Evolutionary conservation across 179 eudicot species (phyloP).

Genomic region (Beta macrorhiza): DNA sequence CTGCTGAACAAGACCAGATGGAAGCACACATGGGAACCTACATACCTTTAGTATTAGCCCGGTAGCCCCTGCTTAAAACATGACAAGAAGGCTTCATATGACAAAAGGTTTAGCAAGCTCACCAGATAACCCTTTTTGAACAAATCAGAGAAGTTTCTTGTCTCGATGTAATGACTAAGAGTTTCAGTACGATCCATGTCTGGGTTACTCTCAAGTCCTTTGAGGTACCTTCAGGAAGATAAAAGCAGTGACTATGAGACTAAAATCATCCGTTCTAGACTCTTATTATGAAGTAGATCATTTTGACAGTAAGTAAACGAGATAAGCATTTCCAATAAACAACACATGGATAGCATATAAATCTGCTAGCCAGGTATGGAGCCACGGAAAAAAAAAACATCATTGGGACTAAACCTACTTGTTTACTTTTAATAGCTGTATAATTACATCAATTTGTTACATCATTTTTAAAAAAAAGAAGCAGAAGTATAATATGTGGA

Average conservation of each 20-base stretch:
- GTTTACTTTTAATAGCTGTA: background rate
- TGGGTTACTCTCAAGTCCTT: slow-evolving; percentile 62
- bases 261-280: background rate
- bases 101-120: slow-evolving; percentile 24
- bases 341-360: too few species aligned
- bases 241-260: background rate
- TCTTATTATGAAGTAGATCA: background rate
- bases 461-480: too few species aligned
- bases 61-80: background rate
- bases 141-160: slow-evolving; percentile 74
- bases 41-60: background rate
- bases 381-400: background rate
- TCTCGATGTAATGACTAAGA: slow-evolving; percentile 61
- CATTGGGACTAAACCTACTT: background rate
- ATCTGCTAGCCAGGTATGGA: background rate
- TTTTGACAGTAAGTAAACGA: background rate
- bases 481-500: too few species aligned
- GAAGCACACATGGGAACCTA: slow-evolving; percentile 90
- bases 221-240: slow-evolving; percentile 62
- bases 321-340: background rate
- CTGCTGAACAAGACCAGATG: slow-evolving; percentile 86
- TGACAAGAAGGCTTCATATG: background rate
- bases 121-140: slow-evolving; percentile 88
- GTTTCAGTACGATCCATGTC: slow-evolving; percentile 70
- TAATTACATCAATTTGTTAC: background rate